These are phyloP conservation scores for Fistulina hepatica DNA, from an alignment of 1,284 basidiomycete genomes.

Conservation along the genomic window DNA sequence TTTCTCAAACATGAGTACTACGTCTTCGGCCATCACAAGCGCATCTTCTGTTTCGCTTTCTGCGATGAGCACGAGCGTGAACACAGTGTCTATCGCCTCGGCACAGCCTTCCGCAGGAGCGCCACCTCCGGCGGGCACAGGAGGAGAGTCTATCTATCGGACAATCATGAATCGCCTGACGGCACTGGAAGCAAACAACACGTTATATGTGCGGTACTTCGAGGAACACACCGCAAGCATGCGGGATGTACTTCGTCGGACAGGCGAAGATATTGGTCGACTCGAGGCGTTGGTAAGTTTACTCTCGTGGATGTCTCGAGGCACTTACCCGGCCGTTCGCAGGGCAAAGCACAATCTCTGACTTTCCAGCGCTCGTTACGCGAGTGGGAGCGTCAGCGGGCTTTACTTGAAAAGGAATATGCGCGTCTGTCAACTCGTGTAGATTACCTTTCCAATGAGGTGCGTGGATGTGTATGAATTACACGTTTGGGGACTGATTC, in stretches of 20 bases:
- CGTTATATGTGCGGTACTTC: conserved; percentile 78
- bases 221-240: conserved; percentile 82
- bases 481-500: no score
- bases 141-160: conserved; percentile 93
- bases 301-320: conserved; percentile 1
- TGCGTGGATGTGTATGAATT: conserved; percentile 27
- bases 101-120: no score
- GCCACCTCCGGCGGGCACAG: conserved; percentile 15
- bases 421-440: conserved; percentile 54
- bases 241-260: conserved; percentile 60
- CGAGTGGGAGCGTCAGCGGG: conserved; percentile 63
- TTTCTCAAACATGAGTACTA: not conserved
- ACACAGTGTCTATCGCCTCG: not conserved
- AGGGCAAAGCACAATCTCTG: conserved; percentile 60
- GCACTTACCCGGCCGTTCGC: conserved; percentile 8
- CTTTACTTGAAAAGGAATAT: conserved; percentile 60
- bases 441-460: conserved; percentile 67
- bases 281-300: conserved; percentile 63
- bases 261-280: conserved; percentile 77
- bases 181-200: conserved; percentile 81
- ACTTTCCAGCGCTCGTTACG: conserved; percentile 52
- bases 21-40: not conserved
- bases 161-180: conserved; percentile 91
- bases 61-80: not conserved
- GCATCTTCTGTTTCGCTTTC: not conserved